Base-by-base conservation (phyloP, 306 rosid species). In the Dalbergia oliveri region DNA sequence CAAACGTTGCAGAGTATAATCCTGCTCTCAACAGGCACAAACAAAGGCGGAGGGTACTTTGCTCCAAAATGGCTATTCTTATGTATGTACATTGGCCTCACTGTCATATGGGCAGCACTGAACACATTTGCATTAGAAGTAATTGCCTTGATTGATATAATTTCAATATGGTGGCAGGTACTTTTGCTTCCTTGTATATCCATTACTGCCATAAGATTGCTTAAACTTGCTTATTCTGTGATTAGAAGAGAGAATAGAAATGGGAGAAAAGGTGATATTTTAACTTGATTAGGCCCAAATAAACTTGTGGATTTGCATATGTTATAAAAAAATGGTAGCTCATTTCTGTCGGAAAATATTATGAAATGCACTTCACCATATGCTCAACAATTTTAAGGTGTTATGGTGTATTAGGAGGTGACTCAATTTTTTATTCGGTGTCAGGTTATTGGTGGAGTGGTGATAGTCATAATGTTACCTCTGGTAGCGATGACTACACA, bases 131-230 rank as follows among this genome's bases (percentile, higher is more conserved):
- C 97, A 1, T 78, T 93, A 14, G 89, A 93, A 83, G 97, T 93
- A 18, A 89, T 93, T 50, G 98, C 98, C 45, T 86, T 91, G 54
- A 87, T 93, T 18, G 94, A 89, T 57, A 66, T 93, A 15, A 89
- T 93, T 69, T 93, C 98, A 13, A 93, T 93, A 62, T 93, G 97
- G 98, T 93, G 98, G 97, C 97, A 93, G 98, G 98, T 93, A 88
- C 43, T 62, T 33, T 59, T 71, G 43, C 69, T 61, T 49, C 58
- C 66, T 72, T 72, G 34, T 77, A n/a, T 53, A 50, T 18, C 51
- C 9, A 5, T 45, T 45, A 62, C 47, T 62, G n/a, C 44, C 41
- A 56, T 57, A 33, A 37, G 50, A 16, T 80, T 33, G 44, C 71
- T 56, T 61, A 63, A 71, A 14, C 72, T 59, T 45, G 57, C 44